Base-by-base conservation (phyloP, 768 basidiomycete species). In the Pleurotus tuber-regium region DNA sequence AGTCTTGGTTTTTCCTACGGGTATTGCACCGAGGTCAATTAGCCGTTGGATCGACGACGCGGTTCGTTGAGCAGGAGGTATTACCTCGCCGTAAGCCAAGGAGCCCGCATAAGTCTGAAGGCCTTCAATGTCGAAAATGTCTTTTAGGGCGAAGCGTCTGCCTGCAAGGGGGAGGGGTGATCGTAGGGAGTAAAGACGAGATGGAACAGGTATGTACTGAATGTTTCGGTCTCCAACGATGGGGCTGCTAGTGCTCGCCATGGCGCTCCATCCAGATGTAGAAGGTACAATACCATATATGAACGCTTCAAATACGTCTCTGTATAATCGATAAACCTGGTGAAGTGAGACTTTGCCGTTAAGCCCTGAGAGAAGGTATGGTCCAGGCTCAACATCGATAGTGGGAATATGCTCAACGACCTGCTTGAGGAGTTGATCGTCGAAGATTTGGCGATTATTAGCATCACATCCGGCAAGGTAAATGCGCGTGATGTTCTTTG, bases 1-100 rank as follows among this genome's bases (percentile, higher is more conserved):
- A 7, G 76, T 76, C 51, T 77, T 78, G 6, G 75, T 74, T 60
- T 82, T 83, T 29, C 80, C 80, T 2, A 83, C 70, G 54, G 81
- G 63, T 9, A 74, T 63, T 14, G 77, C 76, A 19, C 82, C 82
- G 31, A 73, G 69, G 43, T 71, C 67, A 25, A 79, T 57, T 4
- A 83, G 70, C 12, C 65, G 69, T 56, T 74, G 69, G 14, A 83
- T 61, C 0, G 77, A 68, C 4, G 73, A 66, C 5, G 78, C 76
- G 0, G 68, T 71, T 3, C 31, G 43, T 25, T 62, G 60, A 23
- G 70, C 68, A 2, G 61, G 57, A 2, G 71, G 66, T 38, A 76
- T 68, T 4, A 70, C 63, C 12, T 63, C 53, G 21, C 47, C 56
- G 43, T 71, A 72, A 3, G 67, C 66, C 3, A 55, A 50, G 11